These are phyloP conservation scores for Nyctanthes arbortristis DNA, from an alignment of 257 asterid genomes.

Conservation along the genomic window DNA sequence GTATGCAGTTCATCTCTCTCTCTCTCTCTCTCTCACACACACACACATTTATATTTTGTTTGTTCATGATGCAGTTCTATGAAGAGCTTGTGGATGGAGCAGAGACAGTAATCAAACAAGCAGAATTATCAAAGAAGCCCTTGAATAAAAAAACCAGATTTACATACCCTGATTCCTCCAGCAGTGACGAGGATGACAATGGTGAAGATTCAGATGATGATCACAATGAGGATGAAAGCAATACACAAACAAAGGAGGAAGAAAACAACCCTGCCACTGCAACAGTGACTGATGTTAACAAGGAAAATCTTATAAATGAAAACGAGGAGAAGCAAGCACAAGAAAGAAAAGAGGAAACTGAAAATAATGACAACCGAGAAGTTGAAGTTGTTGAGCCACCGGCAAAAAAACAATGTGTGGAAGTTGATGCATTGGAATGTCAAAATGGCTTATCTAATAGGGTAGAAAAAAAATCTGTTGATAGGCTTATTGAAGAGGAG, in stretches of 20 bases:
- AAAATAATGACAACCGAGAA: slow-evolving; percentile 42
- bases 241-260: slow-evolving; percentile 22
- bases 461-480: slow-evolving; percentile 65
- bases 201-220: slow-evolving; percentile 17
- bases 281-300: slow-evolving; percentile 27
- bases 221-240: slow-evolving; percentile 32
- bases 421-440: slow-evolving; percentile 29
- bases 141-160: slow-evolving; percentile 76
- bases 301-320: slow-evolving; percentile 13
- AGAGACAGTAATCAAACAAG: slow-evolving; percentile 34
- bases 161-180: slow-evolving; percentile 60
- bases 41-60: no score
- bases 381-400: slow-evolving; percentile 59
- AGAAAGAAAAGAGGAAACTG: slow-evolving; percentile 38
- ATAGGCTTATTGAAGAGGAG: slow-evolving; percentile 82
- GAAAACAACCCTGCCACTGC: slow-evolving; percentile 28
- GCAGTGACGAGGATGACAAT: slow-evolving; percentile 45
- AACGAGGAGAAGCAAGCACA: slow-evolving; percentile 32
- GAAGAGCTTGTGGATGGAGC: slow-evolving; percentile 80
- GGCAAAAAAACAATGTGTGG: slow-evolving; percentile 58
- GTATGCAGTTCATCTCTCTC: not conserved
- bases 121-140: slow-evolving; percentile 47
- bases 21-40: not conserved
- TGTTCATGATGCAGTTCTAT: slow-evolving; percentile 54
- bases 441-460: slow-evolving; percentile 31